These are phyloP conservation scores for Mycena leptocephala DNA, from an alignment of 768 basidiomycete genomes.

Conservation along the genomic window DNA sequence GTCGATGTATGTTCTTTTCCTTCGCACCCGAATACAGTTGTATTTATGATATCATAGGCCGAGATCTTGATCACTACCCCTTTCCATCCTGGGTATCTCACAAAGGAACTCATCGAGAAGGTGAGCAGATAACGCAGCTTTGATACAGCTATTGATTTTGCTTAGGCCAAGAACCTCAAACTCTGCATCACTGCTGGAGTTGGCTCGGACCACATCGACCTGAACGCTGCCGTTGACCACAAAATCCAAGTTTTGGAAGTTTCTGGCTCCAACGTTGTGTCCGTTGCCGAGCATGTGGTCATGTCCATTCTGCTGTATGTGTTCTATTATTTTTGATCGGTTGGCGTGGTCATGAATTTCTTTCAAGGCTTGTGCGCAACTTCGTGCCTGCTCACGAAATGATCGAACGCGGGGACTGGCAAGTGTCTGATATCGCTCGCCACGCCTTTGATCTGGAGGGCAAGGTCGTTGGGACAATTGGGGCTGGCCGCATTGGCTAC, in stretches of 20 bases:
- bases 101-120: conserved; percentile 80
- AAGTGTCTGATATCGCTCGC: conserved; percentile 87
- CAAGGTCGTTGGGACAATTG: conserved; percentile 94
- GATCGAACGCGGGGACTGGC: conserved; percentile 91
- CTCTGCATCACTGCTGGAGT: conserved; percentile 93
- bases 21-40: neutral
- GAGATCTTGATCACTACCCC: conserved; percentile 89
- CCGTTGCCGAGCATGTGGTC: conserved; percentile 92
- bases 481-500: conserved; percentile 87
- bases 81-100: conserved; percentile 91
- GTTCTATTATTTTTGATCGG: neutral
- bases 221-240: conserved; percentile 88
- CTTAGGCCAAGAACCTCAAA: conserved; percentile 90
- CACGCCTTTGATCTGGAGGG: conserved; percentile 92
- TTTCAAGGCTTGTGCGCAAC: conserved; percentile 82
- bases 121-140: conserved; percentile 47
- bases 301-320: conserved; percentile 85
- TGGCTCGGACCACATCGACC: conserved; percentile 92
- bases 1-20: conserved; percentile 71
- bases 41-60: conserved; percentile 61
- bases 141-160: conserved; percentile 10
- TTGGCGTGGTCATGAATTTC: neutral
- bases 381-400: conserved; percentile 92
- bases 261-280: conserved; percentile 92
- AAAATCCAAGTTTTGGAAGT: conserved; percentile 90